Evolutionary conservation across 805 yeast species (phyloP).

Genomic region (Metschnikowia kunwiensis): DNA sequence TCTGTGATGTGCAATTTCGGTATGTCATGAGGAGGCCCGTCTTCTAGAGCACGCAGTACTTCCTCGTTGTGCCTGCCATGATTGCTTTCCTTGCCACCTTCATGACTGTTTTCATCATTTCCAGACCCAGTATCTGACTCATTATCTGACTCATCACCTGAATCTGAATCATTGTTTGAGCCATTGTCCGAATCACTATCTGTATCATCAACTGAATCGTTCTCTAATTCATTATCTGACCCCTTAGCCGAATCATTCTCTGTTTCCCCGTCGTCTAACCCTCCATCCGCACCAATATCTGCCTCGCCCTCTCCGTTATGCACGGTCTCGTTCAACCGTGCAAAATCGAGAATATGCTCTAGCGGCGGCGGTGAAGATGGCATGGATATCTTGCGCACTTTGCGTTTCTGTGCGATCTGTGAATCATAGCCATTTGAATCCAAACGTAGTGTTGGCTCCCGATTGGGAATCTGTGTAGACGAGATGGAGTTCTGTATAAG

Average conservation of each 20-base stretch:
- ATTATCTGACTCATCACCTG: background rate
- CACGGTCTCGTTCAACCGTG: too few relatives aligned
- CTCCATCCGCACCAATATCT: slow-evolving; percentile 3
- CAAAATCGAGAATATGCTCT: too few relatives aligned
- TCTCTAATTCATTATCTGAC: background rate
- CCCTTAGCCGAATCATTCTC: background rate
- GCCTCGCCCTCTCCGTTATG: slow-evolving; percentile 7
- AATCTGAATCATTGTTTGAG: too few relatives aligned
- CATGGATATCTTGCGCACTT: slow-evolving; percentile 1
- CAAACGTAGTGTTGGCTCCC: too few relatives aligned
- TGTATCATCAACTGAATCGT: background rate
- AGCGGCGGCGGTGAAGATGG: slow-evolving; percentile 14
- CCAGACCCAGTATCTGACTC: background rate
- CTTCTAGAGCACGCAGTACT: background rate
- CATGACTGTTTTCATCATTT: too few relatives aligned
- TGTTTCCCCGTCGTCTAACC: background rate
- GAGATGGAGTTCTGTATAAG: slow-evolving; percentile 15
- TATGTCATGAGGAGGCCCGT: background rate
- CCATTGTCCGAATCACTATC: too few relatives aligned
- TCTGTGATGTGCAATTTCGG: background rate
- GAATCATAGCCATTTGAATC: too few relatives aligned
- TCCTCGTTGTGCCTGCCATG: too few relatives aligned
- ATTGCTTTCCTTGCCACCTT: too few relatives aligned
- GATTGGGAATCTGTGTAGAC: slow-evolving; percentile 11
- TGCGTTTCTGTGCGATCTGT: too few relatives aligned